These are phyloP conservation scores for Aureobasidium sp. DNA, from an alignment of 2,329 filamentous ascomycete genomes.

Conservation along the genomic window DNA sequence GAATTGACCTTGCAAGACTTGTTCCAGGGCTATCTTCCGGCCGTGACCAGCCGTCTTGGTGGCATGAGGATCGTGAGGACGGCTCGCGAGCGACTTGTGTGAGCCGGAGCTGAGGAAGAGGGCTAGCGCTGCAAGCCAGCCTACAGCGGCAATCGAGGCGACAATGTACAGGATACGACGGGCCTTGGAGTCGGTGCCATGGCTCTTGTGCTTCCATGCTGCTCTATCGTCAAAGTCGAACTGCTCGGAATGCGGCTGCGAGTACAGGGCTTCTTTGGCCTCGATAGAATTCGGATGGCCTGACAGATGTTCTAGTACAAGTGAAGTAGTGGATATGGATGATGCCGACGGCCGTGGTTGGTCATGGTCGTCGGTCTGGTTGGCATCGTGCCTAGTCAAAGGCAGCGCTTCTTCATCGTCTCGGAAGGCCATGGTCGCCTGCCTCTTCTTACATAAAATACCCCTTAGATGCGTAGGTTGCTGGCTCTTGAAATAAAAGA, in stretches of 20 bases:
- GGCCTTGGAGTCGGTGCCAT: slow-evolving; percentile 55
- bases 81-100: slow-evolving; percentile 58
- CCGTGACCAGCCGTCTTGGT: slow-evolving; percentile 56
- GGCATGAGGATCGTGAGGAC: slow-evolving; percentile 62
- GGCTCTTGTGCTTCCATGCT: slow-evolving; percentile 34
- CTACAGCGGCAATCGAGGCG: slow-evolving; percentile 53
- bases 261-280: slow-evolving; percentile 42
- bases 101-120: slow-evolving; percentile 59
- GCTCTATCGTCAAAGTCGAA: slow-evolving; percentile 48
- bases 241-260: slow-evolving; percentile 32
- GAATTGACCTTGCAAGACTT: slow-evolving; percentile 63
- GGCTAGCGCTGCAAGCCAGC: slow-evolving; percentile 62
- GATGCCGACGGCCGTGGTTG: slow-evolving; percentile 52
- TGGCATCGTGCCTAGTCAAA: slow-evolving; percentile 32
- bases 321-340: slow-evolving; percentile 76
- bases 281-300: slow-evolving; percentile 41
- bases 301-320: slow-evolving; percentile 71
- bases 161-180: slow-evolving; percentile 57
- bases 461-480: background rate
- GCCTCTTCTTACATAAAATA: background rate
- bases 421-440: slow-evolving; percentile 7
- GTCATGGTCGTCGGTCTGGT: slow-evolving; percentile 28
- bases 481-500: background rate
- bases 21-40: slow-evolving; percentile 66
- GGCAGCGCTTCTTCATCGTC: slow-evolving; percentile 41